Base-by-base conservation (phyloP, 1,139 yeast species). In the Yamadazyma triangularis region DNA sequence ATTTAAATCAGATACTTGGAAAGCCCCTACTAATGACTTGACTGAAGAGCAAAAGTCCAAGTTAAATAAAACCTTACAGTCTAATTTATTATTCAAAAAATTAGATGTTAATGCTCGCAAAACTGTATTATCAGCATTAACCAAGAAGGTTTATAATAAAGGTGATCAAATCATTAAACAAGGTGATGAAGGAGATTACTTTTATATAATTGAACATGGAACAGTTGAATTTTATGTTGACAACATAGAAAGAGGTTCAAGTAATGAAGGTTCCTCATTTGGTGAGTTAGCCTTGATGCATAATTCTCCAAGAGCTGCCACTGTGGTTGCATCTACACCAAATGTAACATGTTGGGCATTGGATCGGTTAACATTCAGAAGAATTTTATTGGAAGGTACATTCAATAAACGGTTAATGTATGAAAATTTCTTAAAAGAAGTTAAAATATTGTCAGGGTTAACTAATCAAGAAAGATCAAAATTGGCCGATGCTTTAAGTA, bases 261-360 rank as follows among this genome's bases (percentile, higher is more conserved):
- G 87, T 18, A 81, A 85, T 13, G 79, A 87, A 28, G 96, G 97
- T 4, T 78, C 95, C 5, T 82, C 94, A 27, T 91, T 91, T 60
- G 98, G 98, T 50, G 98, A 91, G 58, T 73, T 91, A 51, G 98
- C 98, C 2, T 73, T 91, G 48, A 88, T 91, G 96, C 91, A 91
- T 65, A 91, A 91, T 59, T 80, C 96, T 13, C 97, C 97, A 38
- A 78, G 98, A 60, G 98, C 97, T 5, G 98, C 97, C 12, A 88
- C 97, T 1, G 97, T 87, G 2, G 52, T 72, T 13, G 95, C 96
- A 8, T 71, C 77, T 20, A 64, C 79, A 8, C 74, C 81, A 48
- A 75, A 74, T 21, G 72, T 89, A 31, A 58, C 64, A 8, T 64
- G 70, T 44, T 91, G 96, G 96, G 94, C 95, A 2, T 72, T 91